Conservation (phyloP, 495 filamentous ascomycete genomes). For the Penicilliopsis zonata region DNA sequence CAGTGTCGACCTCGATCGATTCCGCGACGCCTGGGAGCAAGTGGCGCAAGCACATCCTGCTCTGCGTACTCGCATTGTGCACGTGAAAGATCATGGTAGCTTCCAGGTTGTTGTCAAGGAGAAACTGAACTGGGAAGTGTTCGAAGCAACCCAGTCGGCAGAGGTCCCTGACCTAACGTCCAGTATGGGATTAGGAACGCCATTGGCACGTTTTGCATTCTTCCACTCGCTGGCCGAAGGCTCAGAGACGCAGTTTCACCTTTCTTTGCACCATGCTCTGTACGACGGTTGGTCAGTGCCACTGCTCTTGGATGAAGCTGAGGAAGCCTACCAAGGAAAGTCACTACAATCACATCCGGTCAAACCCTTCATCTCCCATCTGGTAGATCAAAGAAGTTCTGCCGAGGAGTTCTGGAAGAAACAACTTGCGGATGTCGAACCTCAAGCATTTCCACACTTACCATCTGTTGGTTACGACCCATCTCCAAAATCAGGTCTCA, state of each 20-base stretch:
- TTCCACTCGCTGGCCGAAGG: background rate
- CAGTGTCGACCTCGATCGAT: constrained; percentile 15
- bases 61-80: constrained; percentile 31
- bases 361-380: background rate
- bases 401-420: constrained; percentile 11
- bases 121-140: background rate
- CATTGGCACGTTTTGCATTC: background rate
- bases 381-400: background rate
- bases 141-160: background rate
- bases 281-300: constrained; percentile 49
- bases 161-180: constrained; percentile 1
- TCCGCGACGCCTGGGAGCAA: constrained; percentile 26
- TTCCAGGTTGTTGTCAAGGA: constrained; percentile 25
- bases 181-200: constrained; percentile 4
- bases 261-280: constrained; percentile 46
- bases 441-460: constrained; percentile 1
- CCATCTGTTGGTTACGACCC: constrained; percentile 18
- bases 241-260: constrained; percentile 2
- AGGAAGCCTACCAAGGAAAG: constrained; percentile 8
- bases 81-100: constrained; percentile 7
- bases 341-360: background rate
- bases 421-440: background rate
- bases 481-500: background rate
- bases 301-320: constrained; percentile 15
- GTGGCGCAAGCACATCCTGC: constrained; percentile 17